Base-by-base conservation (phyloP, 306 rosid species). In the Senna tora region DNA sequence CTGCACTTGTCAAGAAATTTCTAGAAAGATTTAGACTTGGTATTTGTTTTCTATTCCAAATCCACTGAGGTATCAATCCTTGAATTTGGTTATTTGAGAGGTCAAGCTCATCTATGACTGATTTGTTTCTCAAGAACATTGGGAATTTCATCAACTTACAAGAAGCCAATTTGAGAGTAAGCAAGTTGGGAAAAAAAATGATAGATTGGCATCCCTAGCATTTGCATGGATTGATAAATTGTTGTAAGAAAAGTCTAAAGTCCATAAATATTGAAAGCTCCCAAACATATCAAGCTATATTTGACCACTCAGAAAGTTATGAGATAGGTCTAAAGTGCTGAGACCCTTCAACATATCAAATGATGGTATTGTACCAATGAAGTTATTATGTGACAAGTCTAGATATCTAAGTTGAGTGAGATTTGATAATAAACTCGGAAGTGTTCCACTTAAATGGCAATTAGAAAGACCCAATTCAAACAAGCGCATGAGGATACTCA, bases 21-120 rank as follows among this genome's bases (percentile, higher is more conserved):
- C 38, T n/a, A 22, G 96, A 85, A 33, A 90, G 83, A 77, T 87
- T 90, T 28, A 87, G 28, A 5, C 21, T 10, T 1, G 0, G 0
- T 5, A 88, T 75, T 22, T 0, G 49, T 0, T 5, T 20, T n/a
- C 72, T 15, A 32, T n/a, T 21, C 90, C 86, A 87, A 50, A 85
- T 68, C 92, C 89, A 83, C 8, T 6, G 53, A 22, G 96, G 90
- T 50, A 87, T 45, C 14, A 59, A 19, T 10, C 87, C 90, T 16
- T 0, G 4, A 53, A 89, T 83, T 2, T 43, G 57, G 61, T 89
- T 89, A 1, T 13, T 0, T 2, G 90, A 83, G 36, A 87, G 90
- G 78, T 87, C 90, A 57, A 89, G 62, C 73, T 0, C 0, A 0
- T 0, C 0, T 43, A 88, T 73, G 1, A 0, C 6, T 2, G 84